phyloP scores from a whole-genome alignment of 2,329 filamentous ascomycete species.

The Paecilomyces sp. region DNA sequence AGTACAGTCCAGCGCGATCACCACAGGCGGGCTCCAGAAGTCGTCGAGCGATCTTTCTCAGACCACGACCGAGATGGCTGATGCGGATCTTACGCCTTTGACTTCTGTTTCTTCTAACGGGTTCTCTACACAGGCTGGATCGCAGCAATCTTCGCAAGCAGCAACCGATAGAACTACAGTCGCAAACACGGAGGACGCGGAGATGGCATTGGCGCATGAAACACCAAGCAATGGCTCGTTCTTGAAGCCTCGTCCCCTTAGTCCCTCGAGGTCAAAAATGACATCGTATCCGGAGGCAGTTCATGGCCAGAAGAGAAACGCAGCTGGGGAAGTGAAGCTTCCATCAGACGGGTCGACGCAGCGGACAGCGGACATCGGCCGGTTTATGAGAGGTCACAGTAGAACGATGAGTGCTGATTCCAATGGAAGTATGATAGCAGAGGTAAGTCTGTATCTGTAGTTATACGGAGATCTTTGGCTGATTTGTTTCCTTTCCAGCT shows the following conservation, averaged over 20 bases:
- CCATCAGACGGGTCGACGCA: constrained; percentile 10
- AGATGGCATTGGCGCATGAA: constrained; percentile 1
- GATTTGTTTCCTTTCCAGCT: constrained; percentile 43
- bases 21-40: constrained; percentile 1
- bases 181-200: background rate
- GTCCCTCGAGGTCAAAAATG: constrained; percentile 6
- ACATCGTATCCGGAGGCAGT: constrained; percentile 5
- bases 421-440: constrained; percentile 64
- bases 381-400: constrained; percentile 48
- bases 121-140: background rate
- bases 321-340: constrained; percentile 65
- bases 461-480: constrained; percentile 8
- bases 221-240: constrained; percentile 9
- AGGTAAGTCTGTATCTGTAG: constrained; percentile 46
- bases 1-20: background rate
- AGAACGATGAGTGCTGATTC: constrained; percentile 65
- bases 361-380: constrained; percentile 25
- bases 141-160: background rate
- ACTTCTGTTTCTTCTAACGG: constrained; percentile 5
- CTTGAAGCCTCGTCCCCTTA: constrained; percentile 6
- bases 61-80: constrained; percentile 7
- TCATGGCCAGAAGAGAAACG: constrained; percentile 63
- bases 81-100: constrained; percentile 7
- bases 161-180: background rate
- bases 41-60: constrained; percentile 10